Evolutionary conservation across 2,329 filamentous ascomycete species (phyloP).

Genomic region (Exserohilum rostratum): DNA sequence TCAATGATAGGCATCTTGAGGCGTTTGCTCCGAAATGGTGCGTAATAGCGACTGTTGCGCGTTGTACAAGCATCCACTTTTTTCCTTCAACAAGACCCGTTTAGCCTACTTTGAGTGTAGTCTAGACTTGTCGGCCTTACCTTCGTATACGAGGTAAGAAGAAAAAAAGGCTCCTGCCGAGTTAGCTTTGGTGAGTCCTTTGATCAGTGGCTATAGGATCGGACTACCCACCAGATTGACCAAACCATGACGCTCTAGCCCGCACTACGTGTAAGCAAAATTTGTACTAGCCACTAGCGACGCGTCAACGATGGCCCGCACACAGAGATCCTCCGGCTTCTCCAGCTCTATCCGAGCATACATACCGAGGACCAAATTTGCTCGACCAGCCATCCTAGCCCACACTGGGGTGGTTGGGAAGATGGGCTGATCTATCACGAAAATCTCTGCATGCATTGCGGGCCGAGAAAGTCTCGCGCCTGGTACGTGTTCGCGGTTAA

Average conservation of each 20-base stretch:
- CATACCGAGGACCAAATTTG: constrained; percentile 20
- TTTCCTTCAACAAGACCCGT: neutral
- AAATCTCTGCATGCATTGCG: constrained; percentile 33
- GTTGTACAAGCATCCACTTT: constrained; percentile 4
- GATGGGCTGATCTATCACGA: constrained; percentile 22
- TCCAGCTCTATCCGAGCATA: constrained; percentile 21
- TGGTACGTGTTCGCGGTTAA: constrained; percentile 13
- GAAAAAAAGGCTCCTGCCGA: constrained; percentile 17
- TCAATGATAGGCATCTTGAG: constrained; percentile 10
- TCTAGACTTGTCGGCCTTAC: constrained; percentile 4
- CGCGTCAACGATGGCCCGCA: constrained; percentile 25
- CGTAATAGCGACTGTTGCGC: neutral
- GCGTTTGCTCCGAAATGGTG: constrained; percentile 3
- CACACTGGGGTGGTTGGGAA: constrained; percentile 18
- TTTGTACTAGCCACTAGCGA: constrained; percentile 12
- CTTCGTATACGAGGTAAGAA: constrained; percentile 5
- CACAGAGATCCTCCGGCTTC: constrained; percentile 9
- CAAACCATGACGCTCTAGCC: constrained; percentile 17
- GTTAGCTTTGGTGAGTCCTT: constrained; percentile 7
- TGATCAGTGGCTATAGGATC: constrained; percentile 10
- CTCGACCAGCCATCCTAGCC: constrained; percentile 20
- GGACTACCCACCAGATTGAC: constrained; percentile 24
- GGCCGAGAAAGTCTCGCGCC: constrained; percentile 25
- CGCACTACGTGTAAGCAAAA: constrained; percentile 7
- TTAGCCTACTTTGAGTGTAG: constrained; percentile 4